phyloP scores from a whole-genome alignment of 2,329 filamentous ascomycete species.

The Dryadomyces quercus-mongolicae region DNA sequence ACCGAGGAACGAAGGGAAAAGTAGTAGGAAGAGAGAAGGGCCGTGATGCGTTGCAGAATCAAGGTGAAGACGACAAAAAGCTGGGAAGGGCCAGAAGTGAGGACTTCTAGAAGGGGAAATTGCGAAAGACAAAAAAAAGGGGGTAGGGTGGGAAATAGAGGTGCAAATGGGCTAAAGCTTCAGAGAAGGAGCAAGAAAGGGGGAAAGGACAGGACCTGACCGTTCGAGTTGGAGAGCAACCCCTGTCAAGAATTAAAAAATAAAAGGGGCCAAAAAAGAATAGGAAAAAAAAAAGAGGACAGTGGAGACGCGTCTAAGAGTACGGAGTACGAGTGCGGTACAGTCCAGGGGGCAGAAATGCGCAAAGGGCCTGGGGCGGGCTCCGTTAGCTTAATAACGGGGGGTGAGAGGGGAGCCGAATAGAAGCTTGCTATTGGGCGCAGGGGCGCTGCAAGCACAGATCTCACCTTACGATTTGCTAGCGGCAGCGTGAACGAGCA shows the following conservation, averaged over 20 bases:
- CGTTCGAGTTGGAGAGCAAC: background rate
- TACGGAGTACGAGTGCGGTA: background rate
- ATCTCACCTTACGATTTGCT: constrained; percentile 1
- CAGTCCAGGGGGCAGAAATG: background rate
- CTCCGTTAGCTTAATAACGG: background rate
- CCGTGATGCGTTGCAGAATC: constrained; percentile 3
- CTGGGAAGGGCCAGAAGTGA: constrained; percentile 4
- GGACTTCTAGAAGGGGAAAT: constrained; percentile 14
- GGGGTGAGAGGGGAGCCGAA: background rate
- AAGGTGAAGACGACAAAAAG: constrained; percentile 4
- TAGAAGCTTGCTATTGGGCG: background rate
- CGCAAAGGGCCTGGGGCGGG: background rate
- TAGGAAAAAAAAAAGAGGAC: background rate
- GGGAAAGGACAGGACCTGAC: background rate
- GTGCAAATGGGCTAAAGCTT: constrained; percentile 2
- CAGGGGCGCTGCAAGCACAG: background rate
- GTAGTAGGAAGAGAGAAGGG: background rate
- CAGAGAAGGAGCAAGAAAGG: constrained; percentile 1
- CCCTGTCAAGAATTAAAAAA: constrained; percentile 8
- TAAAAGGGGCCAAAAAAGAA: constrained; percentile 9
- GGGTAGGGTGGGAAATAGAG: constrained; percentile 9
- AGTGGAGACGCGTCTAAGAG: background rate
- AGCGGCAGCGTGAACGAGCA: background rate
- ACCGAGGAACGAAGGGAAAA: background rate
- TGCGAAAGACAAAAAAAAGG: constrained; percentile 11